Conservation (phyloP, 2,329 filamentous ascomycete genomes). For the Graphilbum ipis-grandicollis region DNA sequence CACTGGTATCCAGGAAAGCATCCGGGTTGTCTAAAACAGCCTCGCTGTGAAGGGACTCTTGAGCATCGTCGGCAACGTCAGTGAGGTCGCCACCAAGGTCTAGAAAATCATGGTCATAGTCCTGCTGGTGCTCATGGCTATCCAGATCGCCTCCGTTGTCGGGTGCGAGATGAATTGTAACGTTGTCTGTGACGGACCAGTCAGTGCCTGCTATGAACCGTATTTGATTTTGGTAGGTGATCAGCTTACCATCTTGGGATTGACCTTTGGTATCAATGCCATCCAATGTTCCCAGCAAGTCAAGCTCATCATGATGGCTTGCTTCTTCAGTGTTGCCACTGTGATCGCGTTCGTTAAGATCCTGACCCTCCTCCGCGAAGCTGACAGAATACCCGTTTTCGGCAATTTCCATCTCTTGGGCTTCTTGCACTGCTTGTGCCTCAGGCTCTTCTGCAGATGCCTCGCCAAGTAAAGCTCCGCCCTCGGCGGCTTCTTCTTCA, state of each 20-base stretch:
- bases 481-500: conserved; percentile 4
- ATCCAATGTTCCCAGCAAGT: conserved; percentile 4
- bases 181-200: neutral
- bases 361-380: neutral
- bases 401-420: no score
- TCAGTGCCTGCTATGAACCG: neutral
- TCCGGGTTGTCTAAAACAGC: neutral
- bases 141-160: conserved; percentile 2
- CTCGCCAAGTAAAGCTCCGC: conserved; percentile 4
- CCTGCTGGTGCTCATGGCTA: neutral
- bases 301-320: conserved; percentile 3
- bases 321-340: neutral
- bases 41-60: neutral
- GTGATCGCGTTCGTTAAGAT: neutral
- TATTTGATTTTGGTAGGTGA: neutral
- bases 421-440: no score
- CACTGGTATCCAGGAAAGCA: conserved; percentile 9
- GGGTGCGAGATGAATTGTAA: conserved; percentile 2
- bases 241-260: conserved; percentile 2
- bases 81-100: conserved; percentile 6
- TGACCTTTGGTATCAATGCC: neutral
- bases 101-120: conserved; percentile 5
- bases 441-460: neutral
- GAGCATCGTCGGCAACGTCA: neutral
- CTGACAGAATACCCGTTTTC: neutral